Evolutionary conservation across 2,329 filamentous ascomycete species (phyloP).

Genomic region (Neofusicoccum cordaticola): DNA sequence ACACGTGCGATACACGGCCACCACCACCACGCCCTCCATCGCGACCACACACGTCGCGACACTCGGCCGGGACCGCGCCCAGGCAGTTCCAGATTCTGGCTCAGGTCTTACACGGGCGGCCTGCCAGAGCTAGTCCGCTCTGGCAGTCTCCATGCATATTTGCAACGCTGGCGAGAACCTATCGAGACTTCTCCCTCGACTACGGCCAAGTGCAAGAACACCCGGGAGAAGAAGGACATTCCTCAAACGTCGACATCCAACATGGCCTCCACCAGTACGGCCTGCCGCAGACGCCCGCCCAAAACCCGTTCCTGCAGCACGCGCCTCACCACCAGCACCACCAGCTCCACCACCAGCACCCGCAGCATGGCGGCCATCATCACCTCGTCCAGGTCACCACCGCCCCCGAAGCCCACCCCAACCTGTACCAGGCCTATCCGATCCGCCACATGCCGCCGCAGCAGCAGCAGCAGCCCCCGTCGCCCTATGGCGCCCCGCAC

Average conservation of each 20-base stretch:
- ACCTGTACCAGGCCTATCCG: constrained; percentile 17
- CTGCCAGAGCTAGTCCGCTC: constrained; percentile 50
- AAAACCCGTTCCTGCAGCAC: constrained; percentile 27
- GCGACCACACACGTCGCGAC: constrained; percentile 30
- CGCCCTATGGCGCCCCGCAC: constrained; percentile 32
- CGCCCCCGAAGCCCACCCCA: constrained; percentile 19
- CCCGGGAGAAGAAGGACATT: constrained; percentile 42
- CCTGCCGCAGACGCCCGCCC: constrained; percentile 23
- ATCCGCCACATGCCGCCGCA: constrained; percentile 27
- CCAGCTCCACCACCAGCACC: constrained; percentile 5
- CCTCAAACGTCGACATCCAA: constrained; percentile 42
- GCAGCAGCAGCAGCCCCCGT: constrained; percentile 24
- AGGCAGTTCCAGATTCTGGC: constrained; percentile 25
- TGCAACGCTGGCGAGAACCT: constrained; percentile 49
- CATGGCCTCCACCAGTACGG: constrained; percentile 40
- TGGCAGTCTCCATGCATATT: constrained; percentile 51
- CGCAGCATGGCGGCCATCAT: constrained; percentile 35
- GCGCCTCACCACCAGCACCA: constrained; percentile 26
- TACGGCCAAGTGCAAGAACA: constrained; percentile 42
- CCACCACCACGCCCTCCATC: constrained; percentile 34
- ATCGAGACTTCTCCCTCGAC: constrained; percentile 47
- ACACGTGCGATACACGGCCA: constrained; percentile 41
- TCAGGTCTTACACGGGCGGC: constrained; percentile 44
- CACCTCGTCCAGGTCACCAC: constrained; percentile 38
- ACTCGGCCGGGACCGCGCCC: neutral